Conservation (phyloP, 306 rosid species). For the Glycyrrhiza uralensis region DNA sequence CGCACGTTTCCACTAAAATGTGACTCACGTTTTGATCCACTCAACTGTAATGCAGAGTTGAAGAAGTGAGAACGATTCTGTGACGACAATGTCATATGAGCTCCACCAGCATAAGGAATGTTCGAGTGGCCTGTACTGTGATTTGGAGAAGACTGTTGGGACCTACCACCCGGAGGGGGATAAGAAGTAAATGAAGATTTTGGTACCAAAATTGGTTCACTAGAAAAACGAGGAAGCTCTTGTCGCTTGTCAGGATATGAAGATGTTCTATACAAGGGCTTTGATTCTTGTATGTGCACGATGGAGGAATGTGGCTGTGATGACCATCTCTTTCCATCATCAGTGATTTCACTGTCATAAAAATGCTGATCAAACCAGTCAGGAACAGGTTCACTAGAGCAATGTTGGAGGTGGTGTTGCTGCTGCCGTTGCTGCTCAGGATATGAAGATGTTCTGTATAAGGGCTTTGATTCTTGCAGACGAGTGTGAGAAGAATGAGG, state of each 20-base stretch:
- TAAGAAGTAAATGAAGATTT: conserved; percentile 53
- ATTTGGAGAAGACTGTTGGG: conserved; percentile 41
- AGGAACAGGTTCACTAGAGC: conserved; percentile 64
- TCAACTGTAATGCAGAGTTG: conserved; percentile 39
- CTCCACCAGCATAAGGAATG: conserved; percentile 38
- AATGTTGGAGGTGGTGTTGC: conserved; percentile 43
- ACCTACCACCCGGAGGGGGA: conserved; percentile 57
- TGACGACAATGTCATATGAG: conserved; percentile 40
- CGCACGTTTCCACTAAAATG: conserved; percentile 39
- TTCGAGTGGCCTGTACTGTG: conserved; percentile 37
- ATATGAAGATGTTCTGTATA: conserved; percentile 81
- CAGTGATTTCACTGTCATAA: conserved; percentile 37
- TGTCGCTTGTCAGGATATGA: conserved; percentile 52
- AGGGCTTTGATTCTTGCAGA: conserved; percentile 48
- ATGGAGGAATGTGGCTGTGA: conserved; percentile 47
- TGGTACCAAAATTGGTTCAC: conserved; percentile 47
- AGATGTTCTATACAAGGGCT: conserved; percentile 50
- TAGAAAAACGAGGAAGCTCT: conserved; percentile 44
- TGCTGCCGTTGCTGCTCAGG: conserved; percentile 71
- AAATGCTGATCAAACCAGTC: conserved; percentile 49
- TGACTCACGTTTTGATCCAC: conserved; percentile 38
- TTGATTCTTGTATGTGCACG: conserved; percentile 26
- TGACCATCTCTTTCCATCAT: conserved; percentile 53
- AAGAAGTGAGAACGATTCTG: conserved; percentile 37
- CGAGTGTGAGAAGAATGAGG: conserved; percentile 45